phyloP scores from a whole-genome alignment of 805 yeast genomes.

The Cyberlindnera veronae region DNA sequence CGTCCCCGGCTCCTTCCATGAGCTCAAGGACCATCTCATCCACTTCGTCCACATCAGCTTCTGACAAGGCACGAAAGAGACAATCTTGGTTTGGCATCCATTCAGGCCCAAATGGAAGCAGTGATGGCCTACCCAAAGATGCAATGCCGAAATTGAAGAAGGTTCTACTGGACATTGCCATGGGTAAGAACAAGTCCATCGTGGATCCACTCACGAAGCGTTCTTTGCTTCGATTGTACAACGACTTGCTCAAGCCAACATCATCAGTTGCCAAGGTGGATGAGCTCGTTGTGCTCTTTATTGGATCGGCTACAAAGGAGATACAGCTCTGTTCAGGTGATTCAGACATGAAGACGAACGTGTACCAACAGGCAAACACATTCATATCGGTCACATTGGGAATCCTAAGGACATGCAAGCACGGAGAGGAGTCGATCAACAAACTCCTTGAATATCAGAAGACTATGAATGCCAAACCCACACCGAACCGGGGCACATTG shows the following conservation, averaged over 20 bases:
- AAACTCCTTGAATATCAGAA: conserved; percentile 43
- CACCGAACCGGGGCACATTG: too few relatives aligned
- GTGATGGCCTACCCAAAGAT: conserved; percentile 36
- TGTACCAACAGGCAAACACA: conserved; percentile 19
- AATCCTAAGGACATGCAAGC: conserved; percentile 18
- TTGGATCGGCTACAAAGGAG: conserved; percentile 51
- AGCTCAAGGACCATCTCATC: conserved; percentile 15
- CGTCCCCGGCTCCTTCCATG: conserved; percentile 5
- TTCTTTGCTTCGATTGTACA: conserved; percentile 59
- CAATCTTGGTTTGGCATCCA: conserved; percentile 29
- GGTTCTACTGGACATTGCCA: conserved; percentile 42
- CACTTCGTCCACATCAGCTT: too few relatives aligned
- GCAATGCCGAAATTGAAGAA: conserved; percentile 36
- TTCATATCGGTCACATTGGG: conserved; percentile 18
- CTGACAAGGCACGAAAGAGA: conserved; percentile 20
- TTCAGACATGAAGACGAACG: conserved; percentile 15
- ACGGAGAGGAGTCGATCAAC: conserved; percentile 35
- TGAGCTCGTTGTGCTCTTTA: conserved; percentile 50
- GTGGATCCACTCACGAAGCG: conserved; percentile 51
- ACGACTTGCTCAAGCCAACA: conserved; percentile 45
- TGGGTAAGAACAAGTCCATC: conserved; percentile 34
- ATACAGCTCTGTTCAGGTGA: conserved; percentile 33
- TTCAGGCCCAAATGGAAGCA: conserved; percentile 18
- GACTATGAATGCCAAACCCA: conserved; percentile 12
- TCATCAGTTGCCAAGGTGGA: conserved; percentile 32